Percentiles rank a stretch among this genome's conserved stretches.
These are phyloP conservation scores for Rhizophagus sp. DNA, from an alignment of 192 early-diverging fungal species.

Conservation along the genomic window DNA sequence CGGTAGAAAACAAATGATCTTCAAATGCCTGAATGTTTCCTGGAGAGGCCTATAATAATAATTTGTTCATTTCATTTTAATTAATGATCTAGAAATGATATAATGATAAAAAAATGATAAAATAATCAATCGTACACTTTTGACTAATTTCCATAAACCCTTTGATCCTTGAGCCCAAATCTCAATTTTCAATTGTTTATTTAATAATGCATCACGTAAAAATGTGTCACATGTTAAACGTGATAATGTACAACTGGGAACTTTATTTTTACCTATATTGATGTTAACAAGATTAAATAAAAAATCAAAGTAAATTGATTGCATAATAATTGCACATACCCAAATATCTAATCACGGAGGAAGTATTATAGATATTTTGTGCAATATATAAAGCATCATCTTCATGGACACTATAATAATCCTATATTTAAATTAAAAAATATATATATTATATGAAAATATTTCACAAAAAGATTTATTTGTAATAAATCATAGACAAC, in stretches of 20 bases:
- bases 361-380: constrained; percentile 84
- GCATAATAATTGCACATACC: constrained; percentile 42
- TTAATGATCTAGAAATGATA: neutral
- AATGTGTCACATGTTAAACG: constrained; percentile 74
- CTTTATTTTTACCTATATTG: constrained; percentile 44
- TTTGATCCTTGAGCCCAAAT: constrained; percentile 68
- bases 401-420: constrained; percentile 90
- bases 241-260: constrained; percentile 81
- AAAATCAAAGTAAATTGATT: neutral
- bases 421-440: constrained; percentile 30
- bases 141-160: constrained; percentile 52
- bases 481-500: constrained; percentile 8
- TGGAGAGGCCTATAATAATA: constrained; percentile 75
- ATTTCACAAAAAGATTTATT: neutral
- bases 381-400: constrained; percentile 89
- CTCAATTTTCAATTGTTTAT: constrained; percentile 76
- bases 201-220: constrained; percentile 77
- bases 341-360: constrained; percentile 87
- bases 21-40: constrained; percentile 93
- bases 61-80: neutral
- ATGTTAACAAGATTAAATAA: no score
- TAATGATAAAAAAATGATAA: neutral
- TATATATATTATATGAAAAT: neutral
- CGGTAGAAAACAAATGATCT: constrained; percentile 79
- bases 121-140: constrained; percentile 28